Evolutionary conservation across 169 alveolate species (phyloP), one percentile per base, ranked within the genome.

Genomic region (Amoebophrya sp.): DNA sequence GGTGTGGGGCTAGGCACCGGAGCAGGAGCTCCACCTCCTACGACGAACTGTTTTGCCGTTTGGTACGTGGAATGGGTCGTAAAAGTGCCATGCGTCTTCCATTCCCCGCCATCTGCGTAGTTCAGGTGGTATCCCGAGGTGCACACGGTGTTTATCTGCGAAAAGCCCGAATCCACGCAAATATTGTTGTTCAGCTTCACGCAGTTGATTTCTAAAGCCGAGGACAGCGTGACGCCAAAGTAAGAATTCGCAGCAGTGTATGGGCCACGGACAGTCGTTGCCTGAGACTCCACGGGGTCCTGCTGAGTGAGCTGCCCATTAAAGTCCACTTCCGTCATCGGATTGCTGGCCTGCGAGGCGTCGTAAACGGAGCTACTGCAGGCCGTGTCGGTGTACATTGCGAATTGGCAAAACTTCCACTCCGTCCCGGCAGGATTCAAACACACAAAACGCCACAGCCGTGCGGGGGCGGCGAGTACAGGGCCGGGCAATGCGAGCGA

Each of bases 361-460:
- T 66, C 83, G 83, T 66, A 66, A 1, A 66, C 32, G 83, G 38
- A 0, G 7, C 32, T 2, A 25, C 10, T 25, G 35, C 83, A 66
- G 1, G 83, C 29, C 10, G 83, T 1, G 35, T 66, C 83, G 32
- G 38, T n/a, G 83, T 25, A 66, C 83, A 66, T 66, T 0, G 1
- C 10, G 83, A n/a, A 25, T 12, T 18, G 1, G 83, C 83, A 66
- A 3, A 12, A n/a, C 32, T 25, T 7, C 83, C 83, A 66, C 29
- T 25, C 83, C 10, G 32, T 18, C 83, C 32, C 35, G 83, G 32
- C 83, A 1, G 83, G 83, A 3, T 18, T n/a, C 1, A 25, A 7
- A 25, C 83, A 66, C 83, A 66, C 83, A 25, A 66, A 66, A n/a
- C 83, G 83, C 83, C 83, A 66, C 83, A 66, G 0, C 18, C 83